Evolutionary conservation across 1,139 yeast genomes (phyloP).

Genomic region (Suhomyces panamericanus): DNA sequence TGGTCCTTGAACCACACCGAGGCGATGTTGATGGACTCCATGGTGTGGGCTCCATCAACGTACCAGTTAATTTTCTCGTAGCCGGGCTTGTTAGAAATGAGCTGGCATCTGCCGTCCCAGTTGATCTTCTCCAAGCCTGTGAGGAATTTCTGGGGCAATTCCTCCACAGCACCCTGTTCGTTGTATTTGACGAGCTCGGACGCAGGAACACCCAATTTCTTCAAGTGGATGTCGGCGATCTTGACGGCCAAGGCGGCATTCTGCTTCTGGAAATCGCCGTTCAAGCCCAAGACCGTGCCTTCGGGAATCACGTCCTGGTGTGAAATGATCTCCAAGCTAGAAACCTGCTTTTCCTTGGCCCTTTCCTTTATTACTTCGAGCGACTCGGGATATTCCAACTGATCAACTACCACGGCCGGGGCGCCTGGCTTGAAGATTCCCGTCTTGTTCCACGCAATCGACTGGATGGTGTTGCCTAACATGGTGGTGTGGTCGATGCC

Average conservation of each 20-base stretch:
- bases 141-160: slow-evolving; percentile 57
- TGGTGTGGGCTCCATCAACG: slow-evolving; percentile 95
- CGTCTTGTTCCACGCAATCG: slow-evolving; percentile 94
- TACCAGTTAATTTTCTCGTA: slow-evolving; percentile 64
- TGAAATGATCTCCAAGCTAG: slow-evolving; percentile 53
- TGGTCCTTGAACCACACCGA: slow-evolving; percentile 68
- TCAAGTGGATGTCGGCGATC: slow-evolving; percentile 66
- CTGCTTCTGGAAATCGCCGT: slow-evolving; percentile 79
- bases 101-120: slow-evolving; percentile 97
- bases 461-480: slow-evolving; percentile 83
- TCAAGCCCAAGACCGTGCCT: slow-evolving; percentile 65
- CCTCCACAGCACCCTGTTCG: slow-evolving; percentile 19
- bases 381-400: slow-evolving; percentile 53
- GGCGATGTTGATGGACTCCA: slow-evolving; percentile 80
- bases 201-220: slow-evolving; percentile 40
- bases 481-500: slow-evolving; percentile 93
- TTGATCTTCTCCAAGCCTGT: slow-evolving; percentile 66
- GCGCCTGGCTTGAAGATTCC: slow-evolving; percentile 79
- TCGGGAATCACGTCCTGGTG: slow-evolving; percentile 31
- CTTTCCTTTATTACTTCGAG: slow-evolving; percentile 56
- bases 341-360: slow-evolving; percentile 61
- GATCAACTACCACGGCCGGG: slow-evolving; percentile 67
- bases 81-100: slow-evolving; percentile 44
- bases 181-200: slow-evolving; percentile 27
- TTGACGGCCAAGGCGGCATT: slow-evolving; percentile 89